Evolutionary conservation across 2,329 filamentous ascomycete genomes (phyloP).

Genomic region (Aspergillus clavatus): DNA sequence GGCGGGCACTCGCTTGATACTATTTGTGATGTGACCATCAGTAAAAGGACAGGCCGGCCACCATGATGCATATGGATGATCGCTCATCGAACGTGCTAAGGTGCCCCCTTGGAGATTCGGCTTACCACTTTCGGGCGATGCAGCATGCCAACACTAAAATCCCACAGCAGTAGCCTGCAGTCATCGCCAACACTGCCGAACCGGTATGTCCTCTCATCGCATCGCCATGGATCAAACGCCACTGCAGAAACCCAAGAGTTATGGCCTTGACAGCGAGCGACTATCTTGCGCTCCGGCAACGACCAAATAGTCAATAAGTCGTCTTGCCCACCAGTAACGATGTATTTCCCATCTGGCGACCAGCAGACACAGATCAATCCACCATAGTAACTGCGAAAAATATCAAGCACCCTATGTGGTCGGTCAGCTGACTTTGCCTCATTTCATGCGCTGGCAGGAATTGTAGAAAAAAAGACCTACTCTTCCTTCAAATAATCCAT

Average conservation of each 20-base stretch:
- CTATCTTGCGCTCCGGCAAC: conserved; percentile 72
- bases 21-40: conserved; percentile 14
- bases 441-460: conserved; percentile 1
- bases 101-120: conserved; percentile 27
- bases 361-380: conserved; percentile 90
- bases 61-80: too few relatives aligned
- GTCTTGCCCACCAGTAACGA: conserved; percentile 92
- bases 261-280: conserved; percentile 91
- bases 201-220: conserved; percentile 89
- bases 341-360: conserved; percentile 95
- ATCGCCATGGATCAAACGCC: conserved; percentile 94
- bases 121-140: conserved; percentile 80
- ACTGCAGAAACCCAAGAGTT: conserved; percentile 93
- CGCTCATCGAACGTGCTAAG: too few relatives aligned
- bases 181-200: conserved; percentile 97
- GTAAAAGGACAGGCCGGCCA: too few relatives aligned
- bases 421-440: conserved; percentile 4
- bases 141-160: conserved; percentile 96
- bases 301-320: conserved; percentile 97
- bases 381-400: conserved; percentile 90
- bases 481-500: conserved; percentile 90
- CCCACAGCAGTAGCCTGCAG: conserved; percentile 85
- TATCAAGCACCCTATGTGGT: conserved; percentile 64
- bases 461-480: conserved; percentile 47
- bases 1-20: conserved; percentile 35